These are phyloP conservation scores for Otatea glauca DNA, from an alignment of 176 grass and related monocot species.

Conservation along the genomic window DNA sequence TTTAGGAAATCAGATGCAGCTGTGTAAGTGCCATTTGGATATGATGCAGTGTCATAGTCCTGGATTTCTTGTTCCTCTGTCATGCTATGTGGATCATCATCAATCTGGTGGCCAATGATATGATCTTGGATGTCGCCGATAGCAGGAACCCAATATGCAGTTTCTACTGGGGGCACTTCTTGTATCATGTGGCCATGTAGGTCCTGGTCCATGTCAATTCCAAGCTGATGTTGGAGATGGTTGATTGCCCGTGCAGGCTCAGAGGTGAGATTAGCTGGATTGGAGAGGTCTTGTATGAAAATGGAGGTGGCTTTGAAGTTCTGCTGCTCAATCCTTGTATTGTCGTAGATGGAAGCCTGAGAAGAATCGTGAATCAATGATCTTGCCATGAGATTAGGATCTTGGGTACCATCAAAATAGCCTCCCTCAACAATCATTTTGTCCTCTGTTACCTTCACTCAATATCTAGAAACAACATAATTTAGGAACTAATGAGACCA, in stretches of 20 bases:
- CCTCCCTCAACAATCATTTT: constrained; percentile 67
- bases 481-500: constrained; percentile 28
- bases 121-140: constrained; percentile 49
- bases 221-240: constrained; percentile 46
- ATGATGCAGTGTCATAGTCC: constrained; percentile 44
- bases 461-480: constrained; percentile 17
- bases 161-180: constrained; percentile 47
- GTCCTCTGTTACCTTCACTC: constrained; percentile 25
- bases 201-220: constrained; percentile 58
- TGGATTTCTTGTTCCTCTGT: constrained; percentile 47
- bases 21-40: constrained; percentile 49
- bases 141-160: constrained; percentile 54
- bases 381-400: constrained; percentile 59
- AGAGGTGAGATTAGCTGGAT: constrained; percentile 47
- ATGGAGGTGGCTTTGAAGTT: constrained; percentile 51
- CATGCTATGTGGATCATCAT: constrained; percentile 32
- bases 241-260: constrained; percentile 47
- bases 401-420: constrained; percentile 56
- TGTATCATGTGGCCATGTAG: constrained; percentile 58
- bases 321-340: constrained; percentile 35
- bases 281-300: constrained; percentile 56
- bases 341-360: constrained; percentile 53
- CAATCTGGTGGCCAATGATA: constrained; percentile 45
- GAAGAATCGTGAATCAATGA: constrained; percentile 53
- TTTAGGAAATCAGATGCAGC: constrained; percentile 63